Base-by-base conservation (phyloP, 192 early-diverging fungal genomes). In the Pilobolus umbonatus region DNA sequence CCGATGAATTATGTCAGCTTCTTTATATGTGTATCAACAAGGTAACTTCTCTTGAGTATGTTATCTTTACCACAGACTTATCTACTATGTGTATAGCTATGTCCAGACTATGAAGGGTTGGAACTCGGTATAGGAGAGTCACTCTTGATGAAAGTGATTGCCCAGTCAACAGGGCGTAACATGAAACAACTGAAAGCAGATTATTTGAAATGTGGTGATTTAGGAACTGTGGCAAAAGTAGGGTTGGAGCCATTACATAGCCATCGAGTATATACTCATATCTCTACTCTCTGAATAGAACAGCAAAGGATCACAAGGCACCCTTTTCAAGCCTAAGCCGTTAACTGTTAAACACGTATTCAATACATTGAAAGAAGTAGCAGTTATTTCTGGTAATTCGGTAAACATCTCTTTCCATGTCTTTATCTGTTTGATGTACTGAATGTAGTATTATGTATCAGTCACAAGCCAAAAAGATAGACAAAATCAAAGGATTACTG, bases 41-140 rank as follows among this genome's bases (percentile, higher is more conserved):
- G 73, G 90, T 93, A 69, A 46, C 35, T n/a, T n/a, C n/a, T n/a
- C n/a, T n/a, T n/a, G n/a, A 24, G 10, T 24, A 25, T 19, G 5
- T 53, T 17, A 19, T 46, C 14, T 21, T 52, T 51, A 34, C 5
- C 22, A 43, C n/a, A 75, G 48, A n/a, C 4, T 26, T 43, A 1
- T 43, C 36, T 31, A 19, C 39, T 26, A 12, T n/a, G 44, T 14
- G 10, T 39, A n/a, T 28, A 26, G 35, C 19, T 55, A 8, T 45
- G 22, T 55, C 95, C 97, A 0, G 94, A 99, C 59, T 92, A 96
- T 66, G 93, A 97, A 74, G 91, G 90, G 25, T 76, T 95, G 24
- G 98, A 99, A 74, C 75, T 99, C 22, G 96, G 96, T 5, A 86
- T 99, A 54, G 97, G 97, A 30, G 95, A 98, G 61, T 87, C 88